Conservation (phyloP, 495 filamentous ascomycete species). For the Talaromyces proteolyticus region DNA sequence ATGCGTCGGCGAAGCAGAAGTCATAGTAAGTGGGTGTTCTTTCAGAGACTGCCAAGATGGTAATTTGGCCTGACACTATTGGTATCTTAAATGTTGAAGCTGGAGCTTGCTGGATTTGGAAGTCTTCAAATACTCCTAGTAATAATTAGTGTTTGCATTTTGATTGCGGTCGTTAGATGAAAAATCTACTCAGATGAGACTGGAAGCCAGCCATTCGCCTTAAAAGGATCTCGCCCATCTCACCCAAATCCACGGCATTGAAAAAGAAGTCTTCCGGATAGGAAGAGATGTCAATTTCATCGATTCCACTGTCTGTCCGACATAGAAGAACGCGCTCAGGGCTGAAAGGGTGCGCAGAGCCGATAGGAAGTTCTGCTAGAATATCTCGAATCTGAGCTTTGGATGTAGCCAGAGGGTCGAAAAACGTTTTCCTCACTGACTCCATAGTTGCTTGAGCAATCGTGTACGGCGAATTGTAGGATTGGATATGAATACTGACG, state of each 20-base stretch:
- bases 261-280: constrained; percentile 18
- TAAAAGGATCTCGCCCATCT: constrained; percentile 16
- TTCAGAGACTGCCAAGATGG: constrained; percentile 17
- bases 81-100: constrained; percentile 17
- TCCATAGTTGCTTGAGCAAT: constrained; percentile 10
- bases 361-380: constrained; percentile 14
- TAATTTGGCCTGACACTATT: constrained; percentile 14
- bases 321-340: constrained; percentile 18
- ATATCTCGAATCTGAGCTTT: constrained; percentile 15
- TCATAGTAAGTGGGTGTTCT: constrained; percentile 18
- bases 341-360: constrained; percentile 23
- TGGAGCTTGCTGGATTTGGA: constrained; percentile 17
- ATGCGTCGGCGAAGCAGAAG: constrained; percentile 18
- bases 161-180: no score
- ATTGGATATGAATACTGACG: no score
- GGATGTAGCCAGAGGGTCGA: constrained; percentile 16
- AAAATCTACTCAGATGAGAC: constrained; percentile 10
- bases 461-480: neutral
- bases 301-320: constrained; percentile 13
- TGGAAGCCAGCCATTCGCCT: constrained; percentile 14
- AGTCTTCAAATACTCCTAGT: constrained; percentile 15
- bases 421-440: constrained; percentile 15
- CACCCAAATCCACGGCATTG: constrained; percentile 20
- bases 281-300: constrained; percentile 20
- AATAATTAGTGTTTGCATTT: constrained; percentile 4